phyloP scores from a whole-genome alignment of 2,329 filamentous ascomycete genomes.

The Diplocarpon mali region DNA sequence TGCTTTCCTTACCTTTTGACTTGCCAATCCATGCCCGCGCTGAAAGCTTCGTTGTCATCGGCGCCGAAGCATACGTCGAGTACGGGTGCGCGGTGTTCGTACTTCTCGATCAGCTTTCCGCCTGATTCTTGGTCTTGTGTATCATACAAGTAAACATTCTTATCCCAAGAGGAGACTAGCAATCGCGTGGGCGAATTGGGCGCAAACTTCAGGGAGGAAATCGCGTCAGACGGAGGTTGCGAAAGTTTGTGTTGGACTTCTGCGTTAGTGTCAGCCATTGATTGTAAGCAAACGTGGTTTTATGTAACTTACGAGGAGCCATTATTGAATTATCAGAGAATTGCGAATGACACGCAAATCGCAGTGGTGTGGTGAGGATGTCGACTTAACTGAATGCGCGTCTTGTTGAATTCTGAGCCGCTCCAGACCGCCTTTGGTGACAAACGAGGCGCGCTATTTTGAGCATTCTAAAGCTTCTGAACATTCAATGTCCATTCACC shows the following conservation, averaged over 20 bases:
- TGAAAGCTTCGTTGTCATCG: constrained; percentile 74
- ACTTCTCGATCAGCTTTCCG: constrained; percentile 57
- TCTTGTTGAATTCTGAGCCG: neutral
- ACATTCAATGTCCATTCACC: neutral
- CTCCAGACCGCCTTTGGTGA: constrained; percentile 7
- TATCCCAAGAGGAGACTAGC: constrained; percentile 93
- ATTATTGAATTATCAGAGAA: constrained; percentile 1
- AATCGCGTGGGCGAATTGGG: constrained; percentile 63
- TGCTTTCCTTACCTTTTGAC: constrained; percentile 52
- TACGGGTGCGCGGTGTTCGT: constrained; percentile 74
- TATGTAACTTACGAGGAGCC: constrained; percentile 27
- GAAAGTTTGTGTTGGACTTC: constrained; percentile 72
- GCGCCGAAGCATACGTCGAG: constrained; percentile 86
- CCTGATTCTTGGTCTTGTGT: constrained; percentile 42
- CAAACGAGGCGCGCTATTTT: constrained; percentile 1
- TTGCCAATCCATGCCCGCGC: constrained; percentile 74
- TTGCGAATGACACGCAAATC: neutral
- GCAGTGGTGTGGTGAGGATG: neutral
- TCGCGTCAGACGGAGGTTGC: constrained; percentile 73
- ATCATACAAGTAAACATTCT: constrained; percentile 83
- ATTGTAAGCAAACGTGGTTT: neutral
- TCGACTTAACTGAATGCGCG: neutral
- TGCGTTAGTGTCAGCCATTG: constrained; percentile 21
- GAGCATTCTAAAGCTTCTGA: neutral
- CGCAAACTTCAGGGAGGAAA: constrained; percentile 80